Percentiles rank a stretch among this genome's conserved stretches.
Conservation (phyloP, 441 rosid genomes). For the Eutrema salsugineum region DNA sequence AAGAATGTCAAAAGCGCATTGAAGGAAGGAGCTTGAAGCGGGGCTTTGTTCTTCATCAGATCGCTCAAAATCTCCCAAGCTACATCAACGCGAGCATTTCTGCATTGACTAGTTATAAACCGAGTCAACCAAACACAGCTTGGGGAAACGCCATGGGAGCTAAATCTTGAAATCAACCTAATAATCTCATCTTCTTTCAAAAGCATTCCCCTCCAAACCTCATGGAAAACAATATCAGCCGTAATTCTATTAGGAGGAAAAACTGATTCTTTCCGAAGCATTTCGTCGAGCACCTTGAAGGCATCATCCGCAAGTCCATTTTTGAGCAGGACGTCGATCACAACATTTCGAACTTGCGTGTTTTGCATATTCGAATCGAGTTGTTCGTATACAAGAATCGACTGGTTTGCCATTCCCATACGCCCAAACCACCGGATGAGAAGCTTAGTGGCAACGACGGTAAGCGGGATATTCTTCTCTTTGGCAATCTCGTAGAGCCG, state of each 20-base stretch:
- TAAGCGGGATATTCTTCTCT: conserved; percentile 50
- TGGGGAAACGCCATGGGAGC: conserved; percentile 48
- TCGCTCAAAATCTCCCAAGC: conserved; percentile 53
- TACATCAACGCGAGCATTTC: conserved; percentile 28
- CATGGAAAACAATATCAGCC: conserved; percentile 43
- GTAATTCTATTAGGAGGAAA: conserved; percentile 45
- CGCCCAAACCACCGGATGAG: conserved; percentile 51
- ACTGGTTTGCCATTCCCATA: conserved; percentile 43
- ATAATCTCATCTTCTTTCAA: conserved; percentile 37
- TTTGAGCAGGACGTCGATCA: conserved; percentile 33
- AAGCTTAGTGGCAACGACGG: conserved; percentile 38
- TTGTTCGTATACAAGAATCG: conserved; percentile 38
- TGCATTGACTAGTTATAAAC: conserved; percentile 46
- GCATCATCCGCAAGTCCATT: conserved; percentile 45
- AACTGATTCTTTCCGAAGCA: conserved; percentile 45
- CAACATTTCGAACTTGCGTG: conserved; percentile 42
- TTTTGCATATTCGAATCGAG: conserved; percentile 36
- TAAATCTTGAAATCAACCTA: conserved; percentile 41
- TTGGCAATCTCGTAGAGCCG: conserved; percentile 46
- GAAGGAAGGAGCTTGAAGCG: conserved; percentile 44
- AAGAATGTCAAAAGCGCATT: conserved; percentile 60
- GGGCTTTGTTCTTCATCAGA: conserved; percentile 43
- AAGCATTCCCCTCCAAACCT: conserved; percentile 26
- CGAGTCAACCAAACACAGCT: conserved; percentile 38
- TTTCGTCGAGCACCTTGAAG: conserved; percentile 78